phyloP scores from a whole-genome alignment of 805 yeast genomes.

The Kuraishia floccosa region DNA sequence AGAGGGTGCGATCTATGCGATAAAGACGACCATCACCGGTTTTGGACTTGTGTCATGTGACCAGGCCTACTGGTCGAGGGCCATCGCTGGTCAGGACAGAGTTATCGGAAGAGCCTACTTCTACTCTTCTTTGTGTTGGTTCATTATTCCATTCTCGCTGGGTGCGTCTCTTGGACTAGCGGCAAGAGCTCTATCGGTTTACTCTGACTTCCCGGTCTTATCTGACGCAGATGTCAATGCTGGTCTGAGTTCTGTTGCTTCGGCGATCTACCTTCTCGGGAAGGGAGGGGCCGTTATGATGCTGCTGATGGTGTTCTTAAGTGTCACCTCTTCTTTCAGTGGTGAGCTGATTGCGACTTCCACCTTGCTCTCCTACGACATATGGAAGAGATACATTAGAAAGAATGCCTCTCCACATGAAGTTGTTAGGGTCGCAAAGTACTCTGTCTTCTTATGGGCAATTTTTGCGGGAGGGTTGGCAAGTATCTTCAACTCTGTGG shows the following conservation, averaged over 20 bases:
- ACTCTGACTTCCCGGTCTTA: slow-evolving; percentile 25
- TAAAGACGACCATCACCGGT: slow-evolving; percentile 9
- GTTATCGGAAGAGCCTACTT: slow-evolving; percentile 17
- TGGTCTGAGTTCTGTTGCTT: slow-evolving; percentile 23
- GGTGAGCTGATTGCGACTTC: slow-evolving; percentile 29
- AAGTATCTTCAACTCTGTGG: too few relatives aligned
- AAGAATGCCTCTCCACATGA: too few relatives aligned
- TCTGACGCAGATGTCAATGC: slow-evolving; percentile 24
- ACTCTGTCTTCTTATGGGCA: too few relatives aligned
- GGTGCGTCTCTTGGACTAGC: slow-evolving; percentile 20
- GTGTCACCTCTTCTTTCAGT: slow-evolving; percentile 28
- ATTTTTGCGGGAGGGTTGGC: too few relatives aligned
- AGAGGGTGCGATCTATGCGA: slow-evolving; percentile 1
- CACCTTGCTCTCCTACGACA: slow-evolving; percentile 24
- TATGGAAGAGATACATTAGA: slow-evolving; percentile 13
- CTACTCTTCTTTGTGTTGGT: slow-evolving; percentile 19
- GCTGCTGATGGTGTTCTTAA: slow-evolving; percentile 24
- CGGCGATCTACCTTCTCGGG: slow-evolving; percentile 20
- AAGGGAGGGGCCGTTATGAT: slow-evolving; percentile 27
- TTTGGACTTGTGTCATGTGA: slow-evolving; percentile 15
- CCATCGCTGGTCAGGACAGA: slow-evolving; percentile 14
- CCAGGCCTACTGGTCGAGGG: slow-evolving; percentile 16
- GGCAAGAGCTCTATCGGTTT: slow-evolving; percentile 19
- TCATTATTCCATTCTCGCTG: slow-evolving; percentile 17
- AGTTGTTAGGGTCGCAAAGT: too few relatives aligned